A percentile compares a stretch with the other conserved stretches of the same genome.
Evolutionary conservation across 371 early-diverging fungal species (phyloP).

Genomic region (Mortierella sp.): DNA sequence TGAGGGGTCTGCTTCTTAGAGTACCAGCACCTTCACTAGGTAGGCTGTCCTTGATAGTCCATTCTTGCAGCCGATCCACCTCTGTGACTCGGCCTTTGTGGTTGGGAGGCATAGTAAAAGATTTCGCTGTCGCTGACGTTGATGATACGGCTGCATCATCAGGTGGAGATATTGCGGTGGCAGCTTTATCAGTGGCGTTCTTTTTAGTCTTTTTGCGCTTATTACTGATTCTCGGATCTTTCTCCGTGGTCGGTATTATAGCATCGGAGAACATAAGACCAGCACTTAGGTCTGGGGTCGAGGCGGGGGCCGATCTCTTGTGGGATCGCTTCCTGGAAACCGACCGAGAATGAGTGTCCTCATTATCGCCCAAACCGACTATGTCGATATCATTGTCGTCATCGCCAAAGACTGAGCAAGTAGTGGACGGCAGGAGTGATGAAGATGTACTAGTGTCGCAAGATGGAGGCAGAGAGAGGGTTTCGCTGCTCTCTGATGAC

Average conservation of each 20-base stretch:
- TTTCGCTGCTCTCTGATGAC: neutral
- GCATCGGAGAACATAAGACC: neutral
- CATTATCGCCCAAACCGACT: neutral
- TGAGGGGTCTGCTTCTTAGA: neutral
- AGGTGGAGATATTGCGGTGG: neutral
- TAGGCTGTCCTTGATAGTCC: slow-evolving; percentile 24
- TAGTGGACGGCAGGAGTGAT: slow-evolving; percentile 3
- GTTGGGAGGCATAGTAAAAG: neutral
- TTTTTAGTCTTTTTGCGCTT: neutral
- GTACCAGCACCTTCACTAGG: slow-evolving; percentile 1
- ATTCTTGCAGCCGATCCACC: slow-evolving; percentile 13
- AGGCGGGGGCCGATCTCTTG: neutral
- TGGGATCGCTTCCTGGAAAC: neutral
- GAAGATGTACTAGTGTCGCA: neutral
- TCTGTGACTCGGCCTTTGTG: slow-evolving; percentile 1
- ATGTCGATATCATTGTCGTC: slow-evolving; percentile 2
- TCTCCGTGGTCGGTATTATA: neutral
- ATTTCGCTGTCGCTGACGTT: neutral
- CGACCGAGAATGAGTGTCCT: neutral
- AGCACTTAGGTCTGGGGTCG: neutral
- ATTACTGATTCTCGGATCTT: neutral
- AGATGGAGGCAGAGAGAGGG: slow-evolving; percentile 2
- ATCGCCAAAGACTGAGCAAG: slow-evolving; percentile 9
- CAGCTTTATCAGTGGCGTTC: neutral
- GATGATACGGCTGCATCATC: neutral